Conservation (phyloP, 306 rosid genomes). For the Quercus variabilis region DNA sequence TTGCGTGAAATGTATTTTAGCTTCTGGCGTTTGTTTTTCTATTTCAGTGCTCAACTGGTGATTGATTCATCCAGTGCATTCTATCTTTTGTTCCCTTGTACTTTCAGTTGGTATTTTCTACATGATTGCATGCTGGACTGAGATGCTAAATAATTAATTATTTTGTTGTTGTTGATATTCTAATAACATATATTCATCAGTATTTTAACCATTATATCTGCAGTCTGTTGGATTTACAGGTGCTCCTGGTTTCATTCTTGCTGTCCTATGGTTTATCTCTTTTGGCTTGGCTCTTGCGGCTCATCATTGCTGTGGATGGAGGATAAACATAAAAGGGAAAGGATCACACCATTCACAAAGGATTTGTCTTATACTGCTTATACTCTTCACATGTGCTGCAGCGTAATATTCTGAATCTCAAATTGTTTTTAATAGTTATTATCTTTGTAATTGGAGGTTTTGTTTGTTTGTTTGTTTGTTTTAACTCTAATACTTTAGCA, state of each 20-base stretch:
- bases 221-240: slow-evolving; percentile 99
- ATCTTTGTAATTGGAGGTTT: not conserved
- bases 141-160: not conserved
- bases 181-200: not conserved
- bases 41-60: not conserved
- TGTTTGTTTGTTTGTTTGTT: not conserved
- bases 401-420: slow-evolving; percentile 49
- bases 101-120: not conserved
- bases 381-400: slow-evolving; percentile 74
- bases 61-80: not conserved
- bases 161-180: not conserved
- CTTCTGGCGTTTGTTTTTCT: not conserved
- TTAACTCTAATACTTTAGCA: not conserved
- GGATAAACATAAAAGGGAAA: slow-evolving; percentile 57
- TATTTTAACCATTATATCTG: slow-evolving; percentile 14
- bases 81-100: not conserved
- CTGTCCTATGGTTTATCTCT: slow-evolving; percentile 75
- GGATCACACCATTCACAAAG: slow-evolving; percentile 64
- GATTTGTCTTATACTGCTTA: slow-evolving; percentile 68
- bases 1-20: not conserved
- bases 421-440: not conserved
- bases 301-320: slow-evolving; percentile 90
- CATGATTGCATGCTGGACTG: not conserved
- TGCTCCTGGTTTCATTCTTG: slow-evolving; percentile 73
- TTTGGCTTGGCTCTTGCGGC: slow-evolving; percentile 73